These are phyloP conservation scores for Iris pallida DNA, from an alignment of 116 monocot species.

Conservation along the genomic window DNA sequence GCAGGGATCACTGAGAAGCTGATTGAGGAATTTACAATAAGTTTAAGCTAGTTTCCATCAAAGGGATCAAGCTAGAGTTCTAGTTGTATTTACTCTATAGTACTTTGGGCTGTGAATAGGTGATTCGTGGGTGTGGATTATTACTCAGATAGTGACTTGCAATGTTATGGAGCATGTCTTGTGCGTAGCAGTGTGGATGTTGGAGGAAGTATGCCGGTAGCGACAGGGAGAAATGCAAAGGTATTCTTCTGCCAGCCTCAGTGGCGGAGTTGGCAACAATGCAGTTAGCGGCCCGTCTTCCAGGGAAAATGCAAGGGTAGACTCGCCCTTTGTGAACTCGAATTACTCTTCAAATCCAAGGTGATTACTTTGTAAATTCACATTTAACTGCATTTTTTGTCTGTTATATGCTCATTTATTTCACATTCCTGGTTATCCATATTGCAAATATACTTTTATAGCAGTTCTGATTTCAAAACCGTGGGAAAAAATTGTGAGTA, in stretches of 20 bases:
- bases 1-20: too few species aligned
- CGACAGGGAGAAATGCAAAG: conserved; percentile 77
- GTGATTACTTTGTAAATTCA: conserved; percentile 21
- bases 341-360: conserved; percentile 64
- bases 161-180: conserved; percentile 2
- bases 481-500: background rate
- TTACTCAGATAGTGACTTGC: background rate
- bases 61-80: too few species aligned
- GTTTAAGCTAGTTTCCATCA: too few species aligned
- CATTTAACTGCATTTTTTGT: background rate
- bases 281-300: conserved; percentile 38
- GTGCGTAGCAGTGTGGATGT: conserved; percentile 6
- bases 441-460: background rate
- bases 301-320: conserved; percentile 62
- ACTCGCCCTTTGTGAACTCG: conserved; percentile 53
- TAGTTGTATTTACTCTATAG: too few species aligned
- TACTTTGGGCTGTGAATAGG: background rate
- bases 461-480: background rate
- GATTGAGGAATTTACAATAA: too few species aligned
- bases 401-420: background rate
- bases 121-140: conserved; percentile 10
- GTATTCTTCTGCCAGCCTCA: conserved; percentile 59
- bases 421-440: background rate
- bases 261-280: conserved; percentile 48
- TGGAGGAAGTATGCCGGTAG: conserved; percentile 61